These are phyloP conservation scores for Cryptosporidium tyzzeri DNA, from an alignment of 169 alveolate genomes.

Conservation along the genomic window DNA sequence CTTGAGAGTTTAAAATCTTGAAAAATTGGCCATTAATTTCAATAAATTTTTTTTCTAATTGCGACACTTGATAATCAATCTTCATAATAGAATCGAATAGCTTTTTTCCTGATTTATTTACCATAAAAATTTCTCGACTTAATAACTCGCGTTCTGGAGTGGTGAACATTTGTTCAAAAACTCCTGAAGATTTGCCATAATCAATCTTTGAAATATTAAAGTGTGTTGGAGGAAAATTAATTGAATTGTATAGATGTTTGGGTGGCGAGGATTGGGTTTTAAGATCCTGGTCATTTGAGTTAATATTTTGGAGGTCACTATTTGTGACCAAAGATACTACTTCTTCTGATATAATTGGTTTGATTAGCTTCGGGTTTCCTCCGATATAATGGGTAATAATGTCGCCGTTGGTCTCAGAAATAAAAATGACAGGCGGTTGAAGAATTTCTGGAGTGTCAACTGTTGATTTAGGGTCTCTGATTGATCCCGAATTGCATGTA, in stretches of 20 bases:
- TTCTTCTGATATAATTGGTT: not conserved
- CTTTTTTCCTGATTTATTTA: conserved; percentile 13
- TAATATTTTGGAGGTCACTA: not conserved
- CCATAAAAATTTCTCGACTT: not conserved
- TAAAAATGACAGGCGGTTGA: conserved; percentile 45
- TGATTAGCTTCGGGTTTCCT: conserved; percentile 8
- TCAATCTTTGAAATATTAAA: too few species aligned
- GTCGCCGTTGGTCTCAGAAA: conserved; percentile 44
- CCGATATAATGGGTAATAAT: conserved; percentile 50
- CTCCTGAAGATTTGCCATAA: not conserved
- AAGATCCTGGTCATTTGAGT: not conserved
- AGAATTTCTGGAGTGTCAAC: conserved; percentile 17
- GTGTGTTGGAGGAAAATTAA: not conserved
- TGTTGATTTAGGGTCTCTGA: conserved; percentile 52
- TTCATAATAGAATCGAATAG: conserved; percentile 14
- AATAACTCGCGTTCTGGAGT: not conserved
- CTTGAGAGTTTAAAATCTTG: not conserved
- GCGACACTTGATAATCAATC: conserved; percentile 13
- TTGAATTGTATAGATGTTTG: too few species aligned
- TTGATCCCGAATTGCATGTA: not conserved
- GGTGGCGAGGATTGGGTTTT: not conserved
- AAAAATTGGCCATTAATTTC: not conserved
- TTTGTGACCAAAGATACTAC: not conserved
- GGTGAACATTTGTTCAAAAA: not conserved
- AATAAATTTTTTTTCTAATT: conserved; percentile 4